Evolutionary conservation across 352 stramenopile genomes (phyloP).

Genomic region (Pythium chondricola): DNA sequence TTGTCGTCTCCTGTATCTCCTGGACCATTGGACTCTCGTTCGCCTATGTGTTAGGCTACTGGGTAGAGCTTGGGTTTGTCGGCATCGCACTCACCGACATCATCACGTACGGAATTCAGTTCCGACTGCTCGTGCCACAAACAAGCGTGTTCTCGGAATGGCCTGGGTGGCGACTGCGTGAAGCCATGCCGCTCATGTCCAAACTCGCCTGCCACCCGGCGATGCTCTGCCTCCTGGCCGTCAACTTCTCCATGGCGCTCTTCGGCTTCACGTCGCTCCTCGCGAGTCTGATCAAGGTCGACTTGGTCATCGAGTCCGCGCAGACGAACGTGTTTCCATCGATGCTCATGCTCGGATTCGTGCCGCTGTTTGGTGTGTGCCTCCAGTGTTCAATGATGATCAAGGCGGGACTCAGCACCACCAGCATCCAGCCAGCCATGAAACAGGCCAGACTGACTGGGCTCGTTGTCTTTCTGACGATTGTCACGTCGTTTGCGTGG

Average conservation of each 20-base stretch:
- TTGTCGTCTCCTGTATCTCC: slow-evolving; percentile 2
- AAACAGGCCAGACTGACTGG: slow-evolving; percentile 1
- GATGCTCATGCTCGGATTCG: slow-evolving; percentile 39
- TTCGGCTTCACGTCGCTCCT: slow-evolving; percentile 47
- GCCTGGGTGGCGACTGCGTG: slow-evolving; percentile 24
- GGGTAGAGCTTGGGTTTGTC: slow-evolving; percentile 28
- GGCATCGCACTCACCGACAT: slow-evolving; percentile 27
- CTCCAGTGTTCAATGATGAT: slow-evolving; percentile 26
- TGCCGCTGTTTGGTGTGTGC: slow-evolving; percentile 39
- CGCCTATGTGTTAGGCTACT: slow-evolving; percentile 33
- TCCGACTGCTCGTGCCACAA: slow-evolving; percentile 28
- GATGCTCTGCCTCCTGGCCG: slow-evolving; percentile 36
- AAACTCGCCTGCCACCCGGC: slow-evolving; percentile 19
- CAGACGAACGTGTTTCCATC: slow-evolving; percentile 44
- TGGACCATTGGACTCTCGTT: slow-evolving; percentile 13
- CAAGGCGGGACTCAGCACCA: slow-evolving; percentile 17
- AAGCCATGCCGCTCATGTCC: slow-evolving; percentile 16
- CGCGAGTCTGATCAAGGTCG: slow-evolving; percentile 48
- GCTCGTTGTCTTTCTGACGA: background rate
- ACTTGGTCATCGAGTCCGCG: slow-evolving; percentile 32
- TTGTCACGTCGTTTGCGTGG: slow-evolving; percentile 3
- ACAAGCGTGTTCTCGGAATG: slow-evolving; percentile 20
- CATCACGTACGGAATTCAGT: slow-evolving; percentile 32
- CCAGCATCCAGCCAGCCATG: background rate
- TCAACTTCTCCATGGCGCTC: slow-evolving; percentile 38